Evolutionary conservation across 2,329 filamentous ascomycete genomes (phyloP), one percentile per base, ranked within the genome.

Genomic region (Beauveria bassiana): DNA sequence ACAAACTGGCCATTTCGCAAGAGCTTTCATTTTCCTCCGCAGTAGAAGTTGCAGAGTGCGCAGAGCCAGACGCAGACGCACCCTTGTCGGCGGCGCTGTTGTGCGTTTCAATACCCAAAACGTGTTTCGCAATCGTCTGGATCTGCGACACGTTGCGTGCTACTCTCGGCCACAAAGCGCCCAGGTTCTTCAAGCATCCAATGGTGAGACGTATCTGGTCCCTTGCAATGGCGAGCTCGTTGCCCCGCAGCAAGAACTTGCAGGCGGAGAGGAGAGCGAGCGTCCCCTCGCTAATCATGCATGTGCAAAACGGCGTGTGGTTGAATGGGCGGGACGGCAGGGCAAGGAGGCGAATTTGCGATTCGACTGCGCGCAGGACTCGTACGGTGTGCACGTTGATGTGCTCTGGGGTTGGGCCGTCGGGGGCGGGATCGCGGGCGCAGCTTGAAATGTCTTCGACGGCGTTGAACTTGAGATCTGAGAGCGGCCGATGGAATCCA

Each of bases 191-290:
- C 9, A 78, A 68, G 61, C 72, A 78, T 0, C 75, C 76, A n/a
- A 78, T 73, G 5, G 65, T 73, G 67, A 77, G 69, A 5, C 75
- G 71, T 24, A 78, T 75, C 64, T 78, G 75, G 26, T 74, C 70
- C 61, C 76, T 67, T n/a, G 74, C 74, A 1, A 73, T 67, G 1
- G 68, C 64, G 5, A 77, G 64, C 18, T 74, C 68, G 28, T 67
- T 66, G 0, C 69, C 72, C 8, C 66, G 67, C n/a, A 77, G 63
- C 24, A 73, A 61, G 57, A 68, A 73, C 16, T 67, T 70, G 63
- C 75, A 77, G 2, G 75, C 75, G 0, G 76, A 75, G 3, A 73
- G 65, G 3, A 73, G 66, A 2, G 72, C 66, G 2, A 78, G 65
- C 0, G 71, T 73, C 0, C 72, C 76, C 20, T 72, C 71, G 46